phyloP scores from a whole-genome alignment of 225 moss, liverwort and hornwort genomes.

The Bryoerythrophyllum caledonicum region DNA sequence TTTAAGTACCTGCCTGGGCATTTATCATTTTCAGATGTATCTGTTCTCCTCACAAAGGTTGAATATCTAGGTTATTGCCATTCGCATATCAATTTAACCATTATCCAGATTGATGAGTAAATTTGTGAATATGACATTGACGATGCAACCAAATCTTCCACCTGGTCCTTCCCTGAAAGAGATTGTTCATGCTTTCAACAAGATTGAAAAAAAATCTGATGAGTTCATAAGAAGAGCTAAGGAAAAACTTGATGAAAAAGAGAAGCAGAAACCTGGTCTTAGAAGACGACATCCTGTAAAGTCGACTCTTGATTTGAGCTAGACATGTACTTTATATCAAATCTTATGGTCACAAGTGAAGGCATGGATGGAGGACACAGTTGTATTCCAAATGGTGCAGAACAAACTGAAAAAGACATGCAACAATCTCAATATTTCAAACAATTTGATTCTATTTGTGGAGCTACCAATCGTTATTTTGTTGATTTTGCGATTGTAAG shows the following conservation, averaged over 20 bases:
- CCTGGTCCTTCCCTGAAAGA: background rate
- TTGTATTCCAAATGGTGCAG: constrained; percentile 31
- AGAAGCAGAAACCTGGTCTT: constrained; percentile 29
- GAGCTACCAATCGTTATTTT: constrained; percentile 59
- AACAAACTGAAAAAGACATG: too few species aligned
- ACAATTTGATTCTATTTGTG: constrained; percentile 45
- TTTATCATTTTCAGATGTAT: background rate
- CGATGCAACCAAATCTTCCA: background rate
- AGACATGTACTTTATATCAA: background rate
- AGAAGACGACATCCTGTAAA: constrained; percentile 8
- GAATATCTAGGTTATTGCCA: background rate
- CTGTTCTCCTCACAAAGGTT: background rate
- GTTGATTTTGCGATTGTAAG: constrained; percentile 27
- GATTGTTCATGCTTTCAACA: constrained; percentile 20
- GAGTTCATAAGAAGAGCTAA: constrained; percentile 16
- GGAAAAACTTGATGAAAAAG: constrained; percentile 14
- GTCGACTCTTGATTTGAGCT: background rate
- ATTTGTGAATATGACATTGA: constrained; percentile 15
- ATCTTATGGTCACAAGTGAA: too few species aligned
- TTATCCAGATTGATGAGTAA: too few species aligned
- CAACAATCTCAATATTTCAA: background rate
- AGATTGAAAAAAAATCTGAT: constrained; percentile 21
- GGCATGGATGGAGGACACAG: constrained; percentile 18
- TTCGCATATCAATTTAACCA: background rate
- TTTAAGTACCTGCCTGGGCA: background rate